A percentile compares a stretch with the other conserved stretches of the same genome.
Evolutionary conservation across 495 filamentous ascomycete species (phyloP).

Genomic region (Hypomontagnella monticulosa): DNA sequence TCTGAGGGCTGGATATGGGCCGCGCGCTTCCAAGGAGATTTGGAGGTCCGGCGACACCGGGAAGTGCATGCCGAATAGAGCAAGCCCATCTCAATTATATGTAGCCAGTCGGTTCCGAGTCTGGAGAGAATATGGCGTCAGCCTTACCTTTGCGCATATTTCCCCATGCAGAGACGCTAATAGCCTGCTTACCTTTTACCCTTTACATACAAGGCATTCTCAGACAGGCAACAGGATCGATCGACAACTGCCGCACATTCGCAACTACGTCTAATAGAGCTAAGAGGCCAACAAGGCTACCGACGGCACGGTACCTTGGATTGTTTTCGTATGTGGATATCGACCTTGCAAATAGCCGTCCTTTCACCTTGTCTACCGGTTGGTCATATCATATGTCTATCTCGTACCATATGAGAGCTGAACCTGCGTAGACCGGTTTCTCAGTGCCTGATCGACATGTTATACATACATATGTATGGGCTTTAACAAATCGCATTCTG

Average conservation of each 20-base stretch:
- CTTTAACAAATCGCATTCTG: not conserved
- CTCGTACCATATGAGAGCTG: not conserved
- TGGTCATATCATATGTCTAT: conserved; percentile 14
- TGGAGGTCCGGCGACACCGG: conserved; percentile 1
- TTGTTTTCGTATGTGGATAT: conserved; percentile 6
- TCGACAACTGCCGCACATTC: not conserved
- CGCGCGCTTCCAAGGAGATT: not conserved
- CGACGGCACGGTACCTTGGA: conserved; percentile 15
- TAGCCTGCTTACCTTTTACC: conserved; percentile 8
- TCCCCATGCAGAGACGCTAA: not conserved
- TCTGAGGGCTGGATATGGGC: not conserved
- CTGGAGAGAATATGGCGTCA: conserved; percentile 6
- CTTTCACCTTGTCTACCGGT: too few species aligned
- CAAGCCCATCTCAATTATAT: not conserved
- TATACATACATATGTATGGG: not conserved
- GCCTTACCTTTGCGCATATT: conserved; percentile 12
- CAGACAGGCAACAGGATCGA: conserved; percentile 1
- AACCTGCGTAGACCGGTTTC: not conserved
- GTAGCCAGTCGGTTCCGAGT: conserved; percentile 5
- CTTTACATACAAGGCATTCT: too few species aligned
- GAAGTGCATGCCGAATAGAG: not conserved
- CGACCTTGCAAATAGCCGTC: not conserved
- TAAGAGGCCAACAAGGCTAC: not conserved
- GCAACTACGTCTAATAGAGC: too few species aligned
- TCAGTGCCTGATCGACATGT: not conserved